phyloP scores from a whole-genome alignment of 164 flowering plant genomes.

The Berberis thunbergii region DNA sequence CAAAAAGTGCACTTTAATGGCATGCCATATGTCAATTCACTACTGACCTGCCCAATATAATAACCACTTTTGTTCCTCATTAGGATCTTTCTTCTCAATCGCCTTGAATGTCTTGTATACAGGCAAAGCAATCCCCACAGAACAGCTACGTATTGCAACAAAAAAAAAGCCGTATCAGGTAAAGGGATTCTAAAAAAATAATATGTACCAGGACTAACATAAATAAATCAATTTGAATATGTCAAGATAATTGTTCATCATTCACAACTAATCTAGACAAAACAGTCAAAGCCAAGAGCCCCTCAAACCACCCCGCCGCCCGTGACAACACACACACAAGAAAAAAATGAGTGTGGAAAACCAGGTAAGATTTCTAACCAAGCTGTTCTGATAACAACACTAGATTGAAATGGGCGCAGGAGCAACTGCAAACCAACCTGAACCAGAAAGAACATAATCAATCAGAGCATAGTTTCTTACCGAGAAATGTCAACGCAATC shows the following conservation, averaged over 20 bases:
- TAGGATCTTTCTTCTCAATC: slow-evolving; percentile 56
- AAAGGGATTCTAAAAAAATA: no score
- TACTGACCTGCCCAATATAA: slow-evolving; percentile 85
- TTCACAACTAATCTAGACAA: background rate
- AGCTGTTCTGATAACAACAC: slow-evolving; percentile 31
- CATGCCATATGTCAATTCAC: background rate
- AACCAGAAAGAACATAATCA: background rate
- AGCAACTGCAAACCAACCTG: slow-evolving; percentile 40
- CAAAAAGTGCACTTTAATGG: no score
- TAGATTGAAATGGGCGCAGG: slow-evolving; percentile 27
- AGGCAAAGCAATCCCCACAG: slow-evolving; percentile 73
- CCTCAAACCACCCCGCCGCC: no score
- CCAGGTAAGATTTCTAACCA: slow-evolving; percentile 28
- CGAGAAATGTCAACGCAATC: no score
- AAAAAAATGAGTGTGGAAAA: background rate
- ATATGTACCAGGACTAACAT: background rate
- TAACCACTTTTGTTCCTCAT: slow-evolving; percentile 73
- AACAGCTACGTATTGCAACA: slow-evolving; percentile 43
- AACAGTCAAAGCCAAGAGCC: background rate
- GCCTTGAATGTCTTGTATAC: slow-evolving; percentile 91
- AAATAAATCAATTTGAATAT: no score
- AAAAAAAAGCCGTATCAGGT: background rate
- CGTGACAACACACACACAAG: no score
- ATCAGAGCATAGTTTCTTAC: no score
- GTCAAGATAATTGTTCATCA: background rate